A percentile compares a stretch with the other conserved stretches of the same genome.
These are phyloP conservation scores for Paraphysoderma sedebokerense DNA, from an alignment of 371 early-diverging fungal genomes.

Conservation along the genomic window DNA sequence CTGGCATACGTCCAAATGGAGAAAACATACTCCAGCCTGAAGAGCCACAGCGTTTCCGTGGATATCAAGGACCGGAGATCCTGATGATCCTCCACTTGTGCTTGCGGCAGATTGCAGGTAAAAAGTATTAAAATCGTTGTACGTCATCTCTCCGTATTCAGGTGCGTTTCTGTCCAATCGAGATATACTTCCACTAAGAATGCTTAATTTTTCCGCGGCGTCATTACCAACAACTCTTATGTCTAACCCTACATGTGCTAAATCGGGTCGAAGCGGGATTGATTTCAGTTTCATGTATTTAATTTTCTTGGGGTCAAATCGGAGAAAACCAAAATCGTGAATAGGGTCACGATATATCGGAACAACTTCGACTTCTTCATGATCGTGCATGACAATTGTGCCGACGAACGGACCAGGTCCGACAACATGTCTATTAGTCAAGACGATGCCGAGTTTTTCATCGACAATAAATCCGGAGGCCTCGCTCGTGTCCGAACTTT, in stretches of 20 bases:
- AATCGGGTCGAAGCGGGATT: conserved; percentile 58
- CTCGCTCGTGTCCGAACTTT: neutral
- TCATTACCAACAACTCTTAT: conserved; percentile 84
- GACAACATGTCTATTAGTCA: conserved; percentile 86
- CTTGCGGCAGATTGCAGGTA: conserved; percentile 63
- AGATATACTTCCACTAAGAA: conserved; percentile 72
- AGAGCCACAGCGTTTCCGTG: conserved; percentile 47
- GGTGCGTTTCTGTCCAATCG: conserved; percentile 37
- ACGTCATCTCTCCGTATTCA: conserved; percentile 44
- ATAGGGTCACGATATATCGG: conserved; percentile 79
- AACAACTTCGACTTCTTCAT: conserved; percentile 74
- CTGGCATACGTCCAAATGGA: no score
- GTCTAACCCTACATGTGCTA: conserved; percentile 76
- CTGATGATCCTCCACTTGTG: conserved; percentile 55
- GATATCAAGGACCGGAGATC: conserved; percentile 48
- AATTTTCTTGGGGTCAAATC: conserved; percentile 60
- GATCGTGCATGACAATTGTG: conserved; percentile 70
- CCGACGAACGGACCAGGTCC: conserved; percentile 82
- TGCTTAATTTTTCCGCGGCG: conserved; percentile 81
- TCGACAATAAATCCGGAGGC: conserved; percentile 94
- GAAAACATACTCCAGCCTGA: conserved; percentile 52
- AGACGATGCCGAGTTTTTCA: conserved; percentile 61
- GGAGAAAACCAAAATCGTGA: conserved; percentile 83
- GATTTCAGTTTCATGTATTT: conserved; percentile 64
- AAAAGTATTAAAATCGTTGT: conserved; percentile 52